Evolutionary conservation across 2,329 filamentous ascomycete species (phyloP).

Genomic region (Plenodomus biglobosus): DNA sequence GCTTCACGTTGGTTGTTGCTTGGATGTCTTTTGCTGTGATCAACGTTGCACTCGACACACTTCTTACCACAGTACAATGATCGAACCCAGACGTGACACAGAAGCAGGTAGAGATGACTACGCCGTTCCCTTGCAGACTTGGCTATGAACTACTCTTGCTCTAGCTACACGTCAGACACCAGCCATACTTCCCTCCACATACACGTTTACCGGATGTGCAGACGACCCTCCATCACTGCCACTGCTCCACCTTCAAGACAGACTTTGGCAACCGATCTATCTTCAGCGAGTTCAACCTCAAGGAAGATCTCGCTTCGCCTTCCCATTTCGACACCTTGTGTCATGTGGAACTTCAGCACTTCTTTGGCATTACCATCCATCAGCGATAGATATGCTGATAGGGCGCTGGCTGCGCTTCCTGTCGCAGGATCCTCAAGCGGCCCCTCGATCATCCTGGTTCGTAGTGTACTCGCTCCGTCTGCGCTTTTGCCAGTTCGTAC

Average conservation of each 20-base stretch:
- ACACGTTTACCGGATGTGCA: constrained; percentile 21
- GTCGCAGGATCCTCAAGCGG: constrained; percentile 54
- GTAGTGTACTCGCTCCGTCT: constrained; percentile 44
- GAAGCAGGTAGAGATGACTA: background rate
- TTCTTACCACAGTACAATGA: background rate
- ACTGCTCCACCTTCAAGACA: constrained; percentile 49
- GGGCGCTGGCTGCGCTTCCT: constrained; percentile 53
- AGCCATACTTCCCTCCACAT: background rate
- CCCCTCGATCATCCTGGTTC: constrained; percentile 63
- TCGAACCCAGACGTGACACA: constrained; percentile 1
- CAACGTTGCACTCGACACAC: background rate
- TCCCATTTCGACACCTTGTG: constrained; percentile 57
- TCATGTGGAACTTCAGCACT: constrained; percentile 46
- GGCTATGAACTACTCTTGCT: background rate
- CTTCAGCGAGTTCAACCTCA: constrained; percentile 46
- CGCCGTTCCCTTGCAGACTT: constrained; percentile 1
- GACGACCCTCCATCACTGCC: constrained; percentile 42
- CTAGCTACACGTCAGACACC: background rate
- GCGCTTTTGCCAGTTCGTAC: constrained; percentile 46
- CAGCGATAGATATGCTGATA: constrained; percentile 51
- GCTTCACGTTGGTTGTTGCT: background rate
- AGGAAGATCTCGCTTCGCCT: constrained; percentile 54
- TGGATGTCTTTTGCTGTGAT: background rate
- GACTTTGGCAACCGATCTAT: constrained; percentile 44
- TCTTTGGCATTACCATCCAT: constrained; percentile 39